Evolutionary conservation across 2,329 filamentous ascomycete species (phyloP).

Genomic region (Curvularia eragrostidis): DNA sequence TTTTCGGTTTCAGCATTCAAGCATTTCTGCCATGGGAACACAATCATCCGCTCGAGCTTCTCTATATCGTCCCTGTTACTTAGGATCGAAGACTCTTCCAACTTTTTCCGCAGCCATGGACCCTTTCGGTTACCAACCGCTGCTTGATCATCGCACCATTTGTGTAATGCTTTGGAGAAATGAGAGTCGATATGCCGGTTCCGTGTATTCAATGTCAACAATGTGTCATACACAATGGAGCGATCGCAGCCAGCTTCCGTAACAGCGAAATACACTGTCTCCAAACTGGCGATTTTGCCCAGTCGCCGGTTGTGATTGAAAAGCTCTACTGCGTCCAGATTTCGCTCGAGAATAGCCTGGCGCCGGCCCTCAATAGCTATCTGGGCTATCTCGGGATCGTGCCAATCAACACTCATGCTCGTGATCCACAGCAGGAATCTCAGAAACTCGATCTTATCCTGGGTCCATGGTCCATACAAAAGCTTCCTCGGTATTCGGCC

Average conservation of each 20-base stretch:
- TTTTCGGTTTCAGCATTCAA: slow-evolving; percentile 24
- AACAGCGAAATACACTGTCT: slow-evolving; percentile 36
- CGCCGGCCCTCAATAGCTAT: slow-evolving; percentile 27
- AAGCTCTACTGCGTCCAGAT: slow-evolving; percentile 43
- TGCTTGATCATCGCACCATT: slow-evolving; percentile 38
- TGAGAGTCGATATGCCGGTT: slow-evolving; percentile 15
- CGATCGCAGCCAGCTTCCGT: slow-evolving; percentile 40
- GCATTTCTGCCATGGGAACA: slow-evolving; percentile 1
- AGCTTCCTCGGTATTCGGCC: slow-evolving; percentile 42
- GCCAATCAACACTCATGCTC: slow-evolving; percentile 44
- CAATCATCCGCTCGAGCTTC: not conserved
- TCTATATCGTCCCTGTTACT: not conserved
- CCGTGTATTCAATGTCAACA: slow-evolving; percentile 32
- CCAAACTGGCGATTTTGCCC: slow-evolving; percentile 33
- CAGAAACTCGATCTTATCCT: slow-evolving; percentile 39
- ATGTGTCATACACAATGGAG: slow-evolving; percentile 42
- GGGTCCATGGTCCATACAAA: slow-evolving; percentile 36
- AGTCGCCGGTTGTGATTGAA: slow-evolving; percentile 45
- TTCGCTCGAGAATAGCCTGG: slow-evolving; percentile 36
- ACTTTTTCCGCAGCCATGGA: slow-evolving; percentile 35
- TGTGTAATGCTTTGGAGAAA: slow-evolving; percentile 27
- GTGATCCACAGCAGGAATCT: slow-evolving; percentile 42
- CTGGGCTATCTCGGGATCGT: slow-evolving; percentile 16
- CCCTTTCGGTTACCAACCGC: slow-evolving; percentile 33
- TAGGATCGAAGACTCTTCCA: slow-evolving; percentile 25